Evolutionary conservation across 169 alveolate species (phyloP), one percentile per base, ranked within the genome.

Genomic region (Cryptosporidium viatorum): DNA sequence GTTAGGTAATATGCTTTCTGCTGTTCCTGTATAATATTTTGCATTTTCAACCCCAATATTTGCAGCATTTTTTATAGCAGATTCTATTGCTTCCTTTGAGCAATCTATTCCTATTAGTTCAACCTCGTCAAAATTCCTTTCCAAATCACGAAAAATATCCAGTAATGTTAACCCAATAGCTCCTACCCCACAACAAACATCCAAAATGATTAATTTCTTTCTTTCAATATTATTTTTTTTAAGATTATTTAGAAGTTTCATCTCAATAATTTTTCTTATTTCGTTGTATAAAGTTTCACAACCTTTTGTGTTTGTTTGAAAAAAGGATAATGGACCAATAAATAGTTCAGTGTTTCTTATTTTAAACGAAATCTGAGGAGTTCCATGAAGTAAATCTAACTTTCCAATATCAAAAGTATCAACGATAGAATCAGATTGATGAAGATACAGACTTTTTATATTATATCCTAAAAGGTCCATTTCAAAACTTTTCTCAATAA

Each of bases 171-270:
- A 70, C 1, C 92, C 92, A 55, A 92, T 86, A n/a, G 93, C 73
- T 33, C 94, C 94, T 5, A 86, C 75, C 26, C 94, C 94, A 73
- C 93, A 86, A 62, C 94, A 92, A 52, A 92, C 59, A 69, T 92
- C 94, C 26, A 80, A 41, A 39, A 80, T 39, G n/a, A 41, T 21
- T 21, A 80, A 65, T 60, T 62, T 35, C 74, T 60, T 65, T 41
- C 12, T 41, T 23, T 37, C 39, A 14, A 14, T 2, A 16, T n/a
- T 23, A n/a, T 14, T 60, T 48, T 65, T 37, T 37, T 33, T 74
- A 8, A 59, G 26, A 59, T 33, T 26, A 4, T 59, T 58, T 23
- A 74, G n/a, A 59, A 52, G 12, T 4, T 52, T 58, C 1, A 12
- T 23, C 12, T 59, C 51, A 14, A 80, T 70, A 29, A 80, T 14